A percentile compares a stretch with the other conserved stretches of the same genome.
phyloP scores from a whole-genome alignment of 192 early-diverging fungal species.

The Coemansia sp. region DNA sequence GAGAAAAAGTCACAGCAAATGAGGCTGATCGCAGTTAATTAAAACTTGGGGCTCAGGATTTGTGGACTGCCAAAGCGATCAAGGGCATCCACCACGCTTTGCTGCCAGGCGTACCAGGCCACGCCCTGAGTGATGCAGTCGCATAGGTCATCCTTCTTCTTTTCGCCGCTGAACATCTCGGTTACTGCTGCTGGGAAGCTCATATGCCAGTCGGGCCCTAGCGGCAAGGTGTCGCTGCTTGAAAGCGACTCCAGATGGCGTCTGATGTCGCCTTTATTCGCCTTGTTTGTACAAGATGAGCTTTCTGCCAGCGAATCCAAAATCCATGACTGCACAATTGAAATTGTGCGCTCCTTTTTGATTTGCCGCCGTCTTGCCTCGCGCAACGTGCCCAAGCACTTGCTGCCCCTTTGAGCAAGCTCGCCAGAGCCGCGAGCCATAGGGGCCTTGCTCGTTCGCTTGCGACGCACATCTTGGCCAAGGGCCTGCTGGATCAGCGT shows the following conservation, averaged over 20 bases:
- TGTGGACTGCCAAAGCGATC: conserved; percentile 18
- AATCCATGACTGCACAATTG: conserved; percentile 42
- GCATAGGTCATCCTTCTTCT: conserved; percentile 50
- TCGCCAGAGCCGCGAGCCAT: conserved; percentile 4
- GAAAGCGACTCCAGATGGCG: neutral
- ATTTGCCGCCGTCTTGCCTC: conserved; percentile 37
- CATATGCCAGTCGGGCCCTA: conserved; percentile 12
- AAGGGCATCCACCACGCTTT: conserved; percentile 14
- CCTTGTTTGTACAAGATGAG: neutral
- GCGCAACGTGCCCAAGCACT: conserved; percentile 21
- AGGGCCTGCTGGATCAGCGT: conserved; percentile 15
- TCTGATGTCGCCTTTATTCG: neutral
- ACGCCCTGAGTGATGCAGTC: conserved; percentile 49
- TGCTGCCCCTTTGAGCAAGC: conserved; percentile 12
- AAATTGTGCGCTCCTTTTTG: conserved; percentile 48
- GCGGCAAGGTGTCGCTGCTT: neutral
- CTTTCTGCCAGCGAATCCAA: conserved; percentile 15
- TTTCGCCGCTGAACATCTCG: conserved; percentile 34
- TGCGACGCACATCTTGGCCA: neutral
- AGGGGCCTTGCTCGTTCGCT: neutral
- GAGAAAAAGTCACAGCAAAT: conserved; percentile 1
- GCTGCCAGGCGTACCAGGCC: conserved; percentile 51
- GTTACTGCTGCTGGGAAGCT: conserved; percentile 16
- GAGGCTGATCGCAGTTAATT: neutral
- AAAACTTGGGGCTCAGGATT: no score